These are phyloP conservation scores for Lanmaoa pseudosensibilis DNA, from an alignment of 768 basidiomycete species.

Conservation along the genomic window DNA sequence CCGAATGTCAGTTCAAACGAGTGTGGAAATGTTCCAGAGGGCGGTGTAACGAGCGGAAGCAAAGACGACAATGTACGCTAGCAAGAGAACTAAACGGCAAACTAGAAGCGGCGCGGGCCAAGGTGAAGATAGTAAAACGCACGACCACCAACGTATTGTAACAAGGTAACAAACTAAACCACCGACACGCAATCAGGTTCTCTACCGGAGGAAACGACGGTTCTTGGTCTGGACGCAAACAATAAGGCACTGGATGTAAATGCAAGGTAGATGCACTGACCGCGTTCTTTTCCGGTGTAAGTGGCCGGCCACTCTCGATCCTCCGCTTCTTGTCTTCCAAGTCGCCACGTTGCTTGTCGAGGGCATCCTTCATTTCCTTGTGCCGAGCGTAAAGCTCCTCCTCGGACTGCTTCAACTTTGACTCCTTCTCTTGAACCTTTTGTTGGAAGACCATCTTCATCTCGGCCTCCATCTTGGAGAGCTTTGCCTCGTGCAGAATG, in stretches of 20 bases:
- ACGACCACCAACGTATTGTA: slow-evolving; percentile 32
- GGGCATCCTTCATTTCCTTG: slow-evolving; percentile 99
- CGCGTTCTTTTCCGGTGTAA: slow-evolving; percentile 91
- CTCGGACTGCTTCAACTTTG: slow-evolving; percentile 98
- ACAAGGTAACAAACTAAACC: slow-evolving; percentile 28
- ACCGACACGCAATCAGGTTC: slow-evolving; percentile 5
- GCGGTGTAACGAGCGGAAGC: slow-evolving; percentile 33
- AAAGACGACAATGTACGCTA: slow-evolving; percentile 43
- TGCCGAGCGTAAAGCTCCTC: slow-evolving; percentile 98
- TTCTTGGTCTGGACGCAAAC: slow-evolving; percentile 33
- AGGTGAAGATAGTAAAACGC: slow-evolving; percentile 24
- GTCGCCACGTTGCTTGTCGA: slow-evolving; percentile 94
- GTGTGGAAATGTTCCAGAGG: slow-evolving; percentile 53
- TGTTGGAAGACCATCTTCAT: slow-evolving; percentile 99
- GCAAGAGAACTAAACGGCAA: slow-evolving; percentile 37
- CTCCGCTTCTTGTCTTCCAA: slow-evolving; percentile 98
- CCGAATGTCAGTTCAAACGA: slow-evolving; percentile 60
- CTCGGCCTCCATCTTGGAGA: slow-evolving; percentile 99
- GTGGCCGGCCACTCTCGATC: slow-evolving; percentile 89
- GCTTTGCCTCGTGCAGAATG: slow-evolving; percentile 92
- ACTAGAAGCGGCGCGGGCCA: slow-evolving; percentile 39
- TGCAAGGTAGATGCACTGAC: slow-evolving; percentile 46
- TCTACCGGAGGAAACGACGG: slow-evolving; percentile 39
- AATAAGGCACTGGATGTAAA: slow-evolving; percentile 7
- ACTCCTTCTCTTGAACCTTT: slow-evolving; percentile 99